phyloP scores from a whole-genome alignment of 768 basidiomycete species.

The Rhodotorula diobovata region DNA sequence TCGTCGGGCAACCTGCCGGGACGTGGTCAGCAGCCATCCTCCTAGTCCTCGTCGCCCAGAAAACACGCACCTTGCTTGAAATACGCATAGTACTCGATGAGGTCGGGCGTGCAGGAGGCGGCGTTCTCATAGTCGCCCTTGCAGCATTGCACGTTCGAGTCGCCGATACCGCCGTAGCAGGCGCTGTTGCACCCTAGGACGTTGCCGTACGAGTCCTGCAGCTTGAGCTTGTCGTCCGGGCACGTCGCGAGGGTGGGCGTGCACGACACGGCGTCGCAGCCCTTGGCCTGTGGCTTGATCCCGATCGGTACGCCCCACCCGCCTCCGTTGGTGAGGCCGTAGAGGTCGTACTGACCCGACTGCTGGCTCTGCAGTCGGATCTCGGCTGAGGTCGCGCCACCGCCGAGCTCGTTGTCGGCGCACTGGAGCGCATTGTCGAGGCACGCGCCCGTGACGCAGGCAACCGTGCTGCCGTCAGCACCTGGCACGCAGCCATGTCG shows the following conservation, averaged over 20 bases:
- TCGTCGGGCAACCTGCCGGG: background rate
- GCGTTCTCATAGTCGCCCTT: conserved; percentile 1
- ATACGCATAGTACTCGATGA: conserved; percentile 15
- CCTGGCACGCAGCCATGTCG: conserved; percentile 11
- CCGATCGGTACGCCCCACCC: conserved; percentile 14
- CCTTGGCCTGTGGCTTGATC: conserved; percentile 2
- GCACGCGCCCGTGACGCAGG: conserved; percentile 13
- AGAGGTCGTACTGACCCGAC: conserved; percentile 16
- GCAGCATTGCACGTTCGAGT: conserved; percentile 24
- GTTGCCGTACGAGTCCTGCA: conserved; percentile 20
- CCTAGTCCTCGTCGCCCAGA: too few relatives aligned
- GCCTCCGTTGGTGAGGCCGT: conserved; percentile 12
- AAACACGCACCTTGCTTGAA: too few relatives aligned
- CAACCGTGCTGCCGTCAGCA: background rate
- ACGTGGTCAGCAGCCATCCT: too few relatives aligned
- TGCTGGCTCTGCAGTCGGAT: background rate
- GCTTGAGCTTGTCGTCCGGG: conserved; percentile 10
- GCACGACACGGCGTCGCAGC: conserved; percentile 6
- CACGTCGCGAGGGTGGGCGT: conserved; percentile 8
- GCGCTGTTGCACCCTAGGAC: conserved; percentile 12
- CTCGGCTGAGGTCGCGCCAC: conserved; percentile 2
- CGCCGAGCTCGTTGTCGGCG: conserved; percentile 8
- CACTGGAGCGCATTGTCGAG: background rate
- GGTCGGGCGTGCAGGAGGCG: conserved; percentile 9
- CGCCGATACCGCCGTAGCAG: conserved; percentile 7